Evolutionary conservation across 2,329 filamentous ascomycete genomes (phyloP).

Genomic region (Cyphellophora europaea): DNA sequence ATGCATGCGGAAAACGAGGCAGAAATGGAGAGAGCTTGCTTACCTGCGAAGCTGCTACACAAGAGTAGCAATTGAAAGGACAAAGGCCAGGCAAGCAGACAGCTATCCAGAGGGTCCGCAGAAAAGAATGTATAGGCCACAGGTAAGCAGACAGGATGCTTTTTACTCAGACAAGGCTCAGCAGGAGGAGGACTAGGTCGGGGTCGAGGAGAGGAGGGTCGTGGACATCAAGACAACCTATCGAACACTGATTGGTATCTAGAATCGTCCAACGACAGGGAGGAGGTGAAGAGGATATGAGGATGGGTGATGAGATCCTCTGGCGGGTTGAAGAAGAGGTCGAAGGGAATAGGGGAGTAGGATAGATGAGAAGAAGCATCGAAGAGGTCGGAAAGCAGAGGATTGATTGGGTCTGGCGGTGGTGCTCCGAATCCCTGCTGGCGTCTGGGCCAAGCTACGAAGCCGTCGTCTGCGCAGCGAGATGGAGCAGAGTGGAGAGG

Average conservation of each 20-base stretch:
- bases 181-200: conserved; percentile 9
- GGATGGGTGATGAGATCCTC: conserved; percentile 14
- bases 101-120: conserved; percentile 17
- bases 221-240: conserved; percentile 17
- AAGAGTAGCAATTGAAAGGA: background rate
- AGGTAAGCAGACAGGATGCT: conserved; percentile 5
- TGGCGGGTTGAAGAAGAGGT: background rate
- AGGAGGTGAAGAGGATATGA: conserved; percentile 11
- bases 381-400: too few relatives aligned
- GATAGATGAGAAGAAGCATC: too few relatives aligned
- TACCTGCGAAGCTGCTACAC: background rate
- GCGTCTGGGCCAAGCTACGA: too few relatives aligned
- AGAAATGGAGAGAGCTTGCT: background rate
- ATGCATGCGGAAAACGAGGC: background rate
- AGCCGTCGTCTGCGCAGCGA: too few relatives aligned
- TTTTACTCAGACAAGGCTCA: conserved; percentile 10
- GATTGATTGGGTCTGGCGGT: too few relatives aligned
- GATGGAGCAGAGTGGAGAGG: too few relatives aligned
- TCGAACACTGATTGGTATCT: conserved; percentile 13
- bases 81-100: too few relatives aligned
- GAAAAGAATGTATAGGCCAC: conserved; percentile 12
- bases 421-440: too few relatives aligned
- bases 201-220: conserved; percentile 11
- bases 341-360: conserved; percentile 8
- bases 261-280: conserved; percentile 14